Evolutionary conservation across 2,329 filamentous ascomycete genomes (phyloP).

Genomic region (Penicillium brevicompactum): DNA sequence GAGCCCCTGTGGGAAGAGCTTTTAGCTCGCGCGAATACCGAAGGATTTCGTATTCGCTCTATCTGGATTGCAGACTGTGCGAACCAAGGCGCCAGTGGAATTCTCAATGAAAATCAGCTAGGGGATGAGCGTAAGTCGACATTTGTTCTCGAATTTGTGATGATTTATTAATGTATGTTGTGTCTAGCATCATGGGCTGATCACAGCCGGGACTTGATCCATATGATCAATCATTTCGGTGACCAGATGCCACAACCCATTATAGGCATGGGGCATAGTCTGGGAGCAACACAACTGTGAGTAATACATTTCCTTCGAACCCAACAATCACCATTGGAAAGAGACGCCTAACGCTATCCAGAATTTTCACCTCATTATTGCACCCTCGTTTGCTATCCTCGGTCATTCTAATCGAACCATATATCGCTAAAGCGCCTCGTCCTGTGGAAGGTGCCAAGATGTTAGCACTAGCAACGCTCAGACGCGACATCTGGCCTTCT

Average conservation of each 20-base stretch:
- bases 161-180: not conserved
- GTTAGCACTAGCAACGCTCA: not conserved
- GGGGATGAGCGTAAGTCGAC: conserved; percentile 74
- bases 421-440: conserved; percentile 8
- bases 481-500: conserved; percentile 73
- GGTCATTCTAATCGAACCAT: conserved; percentile 71
- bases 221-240: conserved; percentile 45
- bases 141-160: conserved; percentile 33
- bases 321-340: not conserved
- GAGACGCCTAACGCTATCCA: not conserved
- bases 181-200: conserved; percentile 64
- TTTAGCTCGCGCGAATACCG: conserved; percentile 53
- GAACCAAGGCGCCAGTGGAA: conserved; percentile 73
- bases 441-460: not conserved
- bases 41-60: conserved; percentile 66
- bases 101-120: conserved; percentile 69
- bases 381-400: conserved; percentile 76
- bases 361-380: conserved; percentile 64
- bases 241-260: conserved; percentile 58
- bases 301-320: not conserved
- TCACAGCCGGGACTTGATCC: conserved; percentile 74
- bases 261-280: conserved; percentile 83
- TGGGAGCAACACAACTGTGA: conserved; percentile 68
- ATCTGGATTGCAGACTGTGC: conserved; percentile 83
- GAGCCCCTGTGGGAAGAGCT: conserved; percentile 84